Conservation (phyloP, 169 alveolate species). For the Cryptosporidium bovis region DNA sequence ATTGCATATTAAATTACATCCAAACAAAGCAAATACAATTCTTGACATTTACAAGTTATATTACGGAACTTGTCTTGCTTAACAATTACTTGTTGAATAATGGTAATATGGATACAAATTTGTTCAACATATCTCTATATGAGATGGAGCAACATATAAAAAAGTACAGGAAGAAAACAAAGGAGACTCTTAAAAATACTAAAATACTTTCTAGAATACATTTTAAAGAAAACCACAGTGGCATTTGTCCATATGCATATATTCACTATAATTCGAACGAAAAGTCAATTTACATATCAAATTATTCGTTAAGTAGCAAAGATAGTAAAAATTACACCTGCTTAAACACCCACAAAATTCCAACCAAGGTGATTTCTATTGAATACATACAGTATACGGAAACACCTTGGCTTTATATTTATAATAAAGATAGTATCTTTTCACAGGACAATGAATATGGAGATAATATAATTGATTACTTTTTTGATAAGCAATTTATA, state of each 20-base stretch:
- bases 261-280: slow-evolving; percentile 3
- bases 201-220: slow-evolving; percentile 44
- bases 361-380: slow-evolving; percentile 30
- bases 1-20: neutral
- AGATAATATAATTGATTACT: neutral
- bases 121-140: slow-evolving; percentile 8
- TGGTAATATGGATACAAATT: neutral
- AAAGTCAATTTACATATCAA: slow-evolving; percentile 15
- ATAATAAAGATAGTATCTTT: neutral
- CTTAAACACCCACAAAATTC: slow-evolving; percentile 1
- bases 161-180: neutral
- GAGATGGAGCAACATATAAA: slow-evolving; percentile 48
- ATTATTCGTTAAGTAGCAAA: no score
- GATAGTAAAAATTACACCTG: no score
- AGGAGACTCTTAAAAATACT: neutral
- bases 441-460: neutral
- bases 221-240: neutral
- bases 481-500: neutral
- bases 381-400: slow-evolving; percentile 24
- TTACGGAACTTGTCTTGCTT: slow-evolving; percentile 3
- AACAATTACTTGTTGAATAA: neutral
- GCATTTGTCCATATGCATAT: slow-evolving; percentile 30
- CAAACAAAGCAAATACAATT: slow-evolving; percentile 30
- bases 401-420: slow-evolving; percentile 18
- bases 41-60: neutral